Percentiles rank a stretch among this genome's conserved stretches.
phyloP scores from a whole-genome alignment of 805 yeast genomes.

The Yarrowia phangngaensis region DNA sequence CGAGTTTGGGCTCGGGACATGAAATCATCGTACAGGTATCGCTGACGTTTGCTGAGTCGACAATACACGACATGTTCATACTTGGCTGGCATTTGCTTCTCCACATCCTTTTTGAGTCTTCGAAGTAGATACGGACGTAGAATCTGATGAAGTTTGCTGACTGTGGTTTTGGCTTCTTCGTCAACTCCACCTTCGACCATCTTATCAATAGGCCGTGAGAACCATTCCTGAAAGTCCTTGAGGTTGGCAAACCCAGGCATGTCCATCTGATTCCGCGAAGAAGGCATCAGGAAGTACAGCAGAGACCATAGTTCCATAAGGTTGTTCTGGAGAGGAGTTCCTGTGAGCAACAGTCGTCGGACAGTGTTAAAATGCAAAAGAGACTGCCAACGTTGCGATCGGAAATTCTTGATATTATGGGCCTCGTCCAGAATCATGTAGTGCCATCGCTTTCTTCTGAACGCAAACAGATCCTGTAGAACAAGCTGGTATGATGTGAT shows the following conservation, averaged over 20 bases:
- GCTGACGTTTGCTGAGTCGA: conserved; percentile 84
- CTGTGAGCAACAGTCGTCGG: conserved; percentile 81
- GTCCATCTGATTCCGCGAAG: conserved; percentile 52
- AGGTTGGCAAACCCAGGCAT: conserved; percentile 97
- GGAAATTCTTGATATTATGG: conserved; percentile 91
- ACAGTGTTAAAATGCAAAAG: conserved; percentile 88
- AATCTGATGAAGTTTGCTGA: conserved; percentile 85
- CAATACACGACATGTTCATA: conserved; percentile 94
- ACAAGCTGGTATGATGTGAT: conserved; percentile 95
- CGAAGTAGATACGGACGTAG: conserved; percentile 87
- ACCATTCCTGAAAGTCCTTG: conserved; percentile 97
- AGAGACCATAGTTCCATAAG: conserved; percentile 95
- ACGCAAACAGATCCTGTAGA: conserved; percentile 94
- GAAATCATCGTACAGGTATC: conserved; percentile 90
- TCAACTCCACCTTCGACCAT: conserved; percentile 68
- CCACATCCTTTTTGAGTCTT: conserved; percentile 92
- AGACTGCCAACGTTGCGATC: conserved; percentile 97
- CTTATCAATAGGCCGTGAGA: conserved; percentile 94
- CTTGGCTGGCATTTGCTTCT: conserved; percentile 97
- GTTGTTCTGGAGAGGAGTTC: conserved; percentile 96
- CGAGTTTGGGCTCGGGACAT: conserved; percentile 95
- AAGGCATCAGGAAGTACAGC: conserved; percentile 93
- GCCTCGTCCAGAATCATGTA: conserved; percentile 86
- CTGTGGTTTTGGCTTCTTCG: conserved; percentile 77
- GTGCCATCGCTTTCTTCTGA: conserved; percentile 88